Evolutionary conservation across 345 rosid genomes (phyloP).

Genomic region (Salix koriyanagi): DNA sequence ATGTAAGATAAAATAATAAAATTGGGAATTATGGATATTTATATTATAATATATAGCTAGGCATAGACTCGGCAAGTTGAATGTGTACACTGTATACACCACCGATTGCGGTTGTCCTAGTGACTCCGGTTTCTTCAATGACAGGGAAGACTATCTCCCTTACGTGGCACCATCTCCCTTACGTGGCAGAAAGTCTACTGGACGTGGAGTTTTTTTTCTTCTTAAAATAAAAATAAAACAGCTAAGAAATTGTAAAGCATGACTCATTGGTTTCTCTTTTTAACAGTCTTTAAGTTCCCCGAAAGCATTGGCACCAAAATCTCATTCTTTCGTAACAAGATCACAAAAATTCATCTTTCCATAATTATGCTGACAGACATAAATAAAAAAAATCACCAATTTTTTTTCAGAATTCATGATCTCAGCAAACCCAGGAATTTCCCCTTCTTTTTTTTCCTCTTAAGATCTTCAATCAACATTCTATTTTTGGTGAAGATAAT

Average conservation of each 20-base stretch:
- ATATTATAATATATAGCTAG: too few relatives aligned
- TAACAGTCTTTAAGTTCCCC: slow-evolving; percentile 30
- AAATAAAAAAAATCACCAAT: neutral
- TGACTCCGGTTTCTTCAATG: neutral
- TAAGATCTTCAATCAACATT: neutral
- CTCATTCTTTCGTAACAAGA: slow-evolving; percentile 45
- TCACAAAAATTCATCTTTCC: slow-evolving; percentile 14
- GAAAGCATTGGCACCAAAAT: slow-evolving; percentile 66
- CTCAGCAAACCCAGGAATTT: slow-evolving; percentile 12
- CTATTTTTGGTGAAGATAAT: neutral
- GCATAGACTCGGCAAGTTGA: too few relatives aligned
- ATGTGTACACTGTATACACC: too few relatives aligned
- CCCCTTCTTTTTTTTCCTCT: neutral
- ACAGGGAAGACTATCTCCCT: neutral
- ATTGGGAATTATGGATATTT: too few relatives aligned
- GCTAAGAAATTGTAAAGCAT: neutral
- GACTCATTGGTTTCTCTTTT: slow-evolving; percentile 11
- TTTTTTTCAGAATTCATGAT: slow-evolving; percentile 1
- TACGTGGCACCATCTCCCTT: neutral
- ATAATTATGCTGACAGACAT: neutral
- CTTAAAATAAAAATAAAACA: neutral
- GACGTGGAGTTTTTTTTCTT: neutral
- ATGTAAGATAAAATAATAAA: too few relatives aligned
- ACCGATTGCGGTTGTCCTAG: neutral
- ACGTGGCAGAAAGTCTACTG: too few relatives aligned